Base-by-base conservation (phyloP, 163 green algal genomes). In the Coccomyxa subellipsoidea region DNA sequence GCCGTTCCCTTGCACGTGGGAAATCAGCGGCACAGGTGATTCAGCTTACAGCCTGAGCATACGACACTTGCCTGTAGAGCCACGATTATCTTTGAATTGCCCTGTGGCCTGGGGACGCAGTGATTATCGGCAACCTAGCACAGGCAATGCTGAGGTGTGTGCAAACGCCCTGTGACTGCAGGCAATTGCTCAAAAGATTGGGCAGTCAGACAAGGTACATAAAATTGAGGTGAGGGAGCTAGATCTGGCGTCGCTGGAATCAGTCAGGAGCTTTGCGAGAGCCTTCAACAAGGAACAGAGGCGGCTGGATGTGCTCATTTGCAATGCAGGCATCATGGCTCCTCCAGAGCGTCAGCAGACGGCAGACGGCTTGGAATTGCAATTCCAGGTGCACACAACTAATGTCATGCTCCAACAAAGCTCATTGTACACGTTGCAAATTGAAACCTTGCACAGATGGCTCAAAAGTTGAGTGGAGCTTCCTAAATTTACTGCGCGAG, bases 1-100 rank as follows among this genome's bases (percentile, higher is more conserved):
- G 91, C 85, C 76, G 89, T 38, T 90, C 81, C 39, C 71, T 80
- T n/a, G 69, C 85, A 54, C 79, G 84, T 4, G 89, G 84, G 18
- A 38, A 78, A 32, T 73, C 75, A 29, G 87, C 89, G n/a, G 89
- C 81, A 7, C 27, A 84, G 47, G 69, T 54, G 25, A 35, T 82
- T 75, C 27, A 54, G 25, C n/a, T n/a, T n/a, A n/a, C n/a, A n/a
- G n/a, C n/a, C n/a, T n/a, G n/a, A 12, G 1, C 10, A 80, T 23
- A 75, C 12, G 23, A 54, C 31, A 29, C 23, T 6, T 76, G 9
- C 2, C 3, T 59, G 47, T 18, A 8, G 47, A 23, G 8, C 39
- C 1, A 27, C 47, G 15, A 59, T 59, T 59, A 18, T 12, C 23
- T 18, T 59, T 59, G 3, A 1, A 59, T 27, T 59, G 47, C 5